Evolutionary conservation across 345 rosid species (phyloP), one percentile per base, ranked within the genome.

Genomic region (Eutrema japonicum): DNA sequence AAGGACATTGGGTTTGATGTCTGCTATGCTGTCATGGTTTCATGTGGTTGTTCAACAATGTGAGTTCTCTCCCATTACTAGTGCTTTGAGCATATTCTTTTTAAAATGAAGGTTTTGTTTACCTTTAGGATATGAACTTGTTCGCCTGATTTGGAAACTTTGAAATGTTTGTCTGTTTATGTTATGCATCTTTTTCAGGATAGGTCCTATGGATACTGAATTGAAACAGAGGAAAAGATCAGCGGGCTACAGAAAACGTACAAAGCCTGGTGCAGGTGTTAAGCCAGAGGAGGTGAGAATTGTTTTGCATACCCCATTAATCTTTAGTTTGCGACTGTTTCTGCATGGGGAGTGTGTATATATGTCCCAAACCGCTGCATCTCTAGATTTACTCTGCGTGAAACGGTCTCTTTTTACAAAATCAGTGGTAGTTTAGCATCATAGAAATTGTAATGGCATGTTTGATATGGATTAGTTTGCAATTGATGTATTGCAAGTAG

Each of bases 191-290:
- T 60, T 3, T n/a, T 49, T 13, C 68, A 90, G 96, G 96, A 40
- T 87, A 66, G 96, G 98, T 61, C 93, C 96, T 52, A 87, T 86
- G 93, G 74, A 85, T 52, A 76, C 82, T 45, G 85, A 88, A 66
- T 13, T 86, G 64, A 93, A 87, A 71, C 87, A 79, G 42, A 76
- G 93, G 77, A 93, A 83, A 82, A 68, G 45, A 0, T 42, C 51
- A 18, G 71, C 14, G 52, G 42, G 68, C 37, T 55, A 68, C 27
- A 83, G 84, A 76, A 80, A 59, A 66, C 90, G 81, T 12, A 41
- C 80, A 26, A 86, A 76, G 75, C 87, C 83, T 18, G 74, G 83
- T 75, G 74, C 76, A 73, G 82, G 71, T 46, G 72, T 82, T 73
- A 75, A 64, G 75, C 96, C 96, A 46, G 88, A 89, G 69, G 85